Evolutionary conservation across 768 basidiomycete species (phyloP), one percentile per base, ranked within the genome.

Genomic region (Kwoniella sp.): DNA sequence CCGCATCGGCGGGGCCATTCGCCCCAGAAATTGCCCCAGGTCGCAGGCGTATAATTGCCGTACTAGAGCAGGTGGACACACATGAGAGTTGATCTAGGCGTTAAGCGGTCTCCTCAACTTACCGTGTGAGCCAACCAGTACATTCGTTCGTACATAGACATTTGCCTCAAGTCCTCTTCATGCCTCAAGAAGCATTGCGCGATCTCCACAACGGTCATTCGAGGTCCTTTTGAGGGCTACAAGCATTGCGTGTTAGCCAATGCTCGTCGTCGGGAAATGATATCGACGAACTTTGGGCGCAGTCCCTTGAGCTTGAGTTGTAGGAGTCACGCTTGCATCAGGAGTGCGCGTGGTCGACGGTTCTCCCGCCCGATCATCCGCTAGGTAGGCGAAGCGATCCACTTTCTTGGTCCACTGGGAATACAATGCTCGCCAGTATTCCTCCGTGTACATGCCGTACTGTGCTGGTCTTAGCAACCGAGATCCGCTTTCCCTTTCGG

Each of bases 321-420:
- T 48, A 19, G 12, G 17, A 39, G 25, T n/a, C 15, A n/a, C 6
- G 12, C 12, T 38, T 38, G 10, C 40, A 39, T 12, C 6, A 28
- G n/a, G n/a, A n/a, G n/a, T n/a, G n/a, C n/a, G n/a, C n/a, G n/a
- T 19, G 3, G 37, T 39, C 20, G 33, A 37, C 15, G 42, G 19
- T 17, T 10, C 31, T 12, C 12, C 19, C n/a, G 26, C 37, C 14
- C 7, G 25, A 29, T n/a, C 37, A 36, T 46, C 25, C 36, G 36
- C 36, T 29, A n/a, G n/a, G 19, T 41, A 32, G 5, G 41, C 45
- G 31, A 54, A 54, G 6, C 53, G 45, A 19, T 41, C 39, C 19
- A 27, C 20, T 22, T 46, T 29, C 14, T 34, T 46, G 3, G 11
- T 32, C 44, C 45, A 54, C 9, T 40, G 31, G 4, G 3, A 8